These are phyloP conservation scores for Neoarthrinium moseri DNA, from an alignment of 2,329 filamentous ascomycete species.

Conservation along the genomic window DNA sequence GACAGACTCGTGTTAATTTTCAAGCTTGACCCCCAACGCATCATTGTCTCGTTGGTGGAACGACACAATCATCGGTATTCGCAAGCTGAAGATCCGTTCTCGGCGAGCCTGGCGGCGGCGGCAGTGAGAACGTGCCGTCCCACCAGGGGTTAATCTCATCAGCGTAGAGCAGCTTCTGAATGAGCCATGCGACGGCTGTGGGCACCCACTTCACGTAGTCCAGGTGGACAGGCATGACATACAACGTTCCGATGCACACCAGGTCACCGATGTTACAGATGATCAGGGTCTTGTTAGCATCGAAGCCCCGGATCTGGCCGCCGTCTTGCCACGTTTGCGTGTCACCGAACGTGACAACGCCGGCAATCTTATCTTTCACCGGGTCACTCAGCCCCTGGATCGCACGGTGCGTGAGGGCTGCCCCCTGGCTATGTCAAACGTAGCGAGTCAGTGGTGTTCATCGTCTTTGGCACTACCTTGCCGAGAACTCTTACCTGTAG, in stretches of 20 bases:
- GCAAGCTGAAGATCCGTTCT: no score
- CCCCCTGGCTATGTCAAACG: no score
- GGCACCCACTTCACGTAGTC: conserved; percentile 26
- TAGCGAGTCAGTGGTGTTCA: no score
- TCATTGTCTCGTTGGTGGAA: no score
- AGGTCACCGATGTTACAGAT: conserved; percentile 39
- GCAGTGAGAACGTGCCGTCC: no score
- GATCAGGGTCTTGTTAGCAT: conserved; percentile 33
- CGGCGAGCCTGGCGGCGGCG: no score
- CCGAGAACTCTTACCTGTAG: no score
- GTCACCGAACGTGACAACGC: conserved; percentile 35
- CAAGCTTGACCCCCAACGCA: no score
- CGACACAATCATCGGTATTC: no score
- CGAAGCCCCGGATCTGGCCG: conserved; percentile 32
- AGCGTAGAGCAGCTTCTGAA: neutral
- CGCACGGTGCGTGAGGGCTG: conserved; percentile 35
- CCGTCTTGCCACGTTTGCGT: conserved; percentile 33
- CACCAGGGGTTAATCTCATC: no score
- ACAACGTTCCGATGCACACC: conserved; percentile 34
- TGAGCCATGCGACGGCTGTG: neutral
- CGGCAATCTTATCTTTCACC: conserved; percentile 27
- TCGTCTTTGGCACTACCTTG: no score
- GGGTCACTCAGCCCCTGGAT: conserved; percentile 25
- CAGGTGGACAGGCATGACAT: conserved; percentile 32
- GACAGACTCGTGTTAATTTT: no score